These are phyloP conservation scores for Poronia punctata DNA, from an alignment of 495 filamentous ascomycete species.

Conservation along the genomic window DNA sequence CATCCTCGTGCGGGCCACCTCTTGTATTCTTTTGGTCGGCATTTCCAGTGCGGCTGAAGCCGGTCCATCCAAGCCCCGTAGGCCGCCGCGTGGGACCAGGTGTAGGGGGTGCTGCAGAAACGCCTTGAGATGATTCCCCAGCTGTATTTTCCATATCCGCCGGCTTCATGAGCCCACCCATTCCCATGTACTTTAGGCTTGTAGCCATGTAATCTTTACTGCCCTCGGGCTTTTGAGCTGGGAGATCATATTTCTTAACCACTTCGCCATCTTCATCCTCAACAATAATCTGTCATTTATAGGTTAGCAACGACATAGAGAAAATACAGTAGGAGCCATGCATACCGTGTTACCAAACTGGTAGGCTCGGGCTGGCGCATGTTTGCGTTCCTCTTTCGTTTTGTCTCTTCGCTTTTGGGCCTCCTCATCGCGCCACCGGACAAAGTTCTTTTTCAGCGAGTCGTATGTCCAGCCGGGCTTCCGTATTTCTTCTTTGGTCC, in stretches of 20 bases:
- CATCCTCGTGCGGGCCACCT: constrained; percentile 47
- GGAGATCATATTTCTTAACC: constrained; percentile 91
- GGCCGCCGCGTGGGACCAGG: constrained; percentile 11
- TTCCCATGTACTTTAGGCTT: constrained; percentile 40
- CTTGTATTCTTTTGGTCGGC: constrained; percentile 34
- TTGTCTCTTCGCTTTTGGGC: constrained; percentile 54
- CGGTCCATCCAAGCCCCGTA: constrained; percentile 43
- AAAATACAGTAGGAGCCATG: neutral
- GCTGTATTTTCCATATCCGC: constrained; percentile 21
- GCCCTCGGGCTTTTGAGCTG: constrained; percentile 33
- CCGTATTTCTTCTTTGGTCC: constrained; percentile 23
- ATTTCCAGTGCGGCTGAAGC: constrained; percentile 38
- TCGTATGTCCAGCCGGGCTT: constrained; percentile 40
- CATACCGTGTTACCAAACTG: constrained; percentile 80
- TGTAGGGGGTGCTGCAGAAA: constrained; percentile 10
- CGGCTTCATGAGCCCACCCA: constrained; percentile 36
- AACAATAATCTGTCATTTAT: constrained; percentile 66
- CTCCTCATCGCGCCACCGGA: constrained; percentile 50
- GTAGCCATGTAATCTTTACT: constrained; percentile 35
- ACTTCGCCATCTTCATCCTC: constrained; percentile 98
- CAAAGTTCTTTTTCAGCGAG: constrained; percentile 41
- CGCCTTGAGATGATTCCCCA: constrained; percentile 20
- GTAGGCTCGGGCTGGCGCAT: constrained; percentile 75
- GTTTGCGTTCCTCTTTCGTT: constrained; percentile 36
- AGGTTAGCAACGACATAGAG: no score